A percentile compares a stretch with the other conserved stretches of the same genome.
These are phyloP conservation scores for Tuber borchii DNA, from an alignment of 495 filamentous ascomycete species.

Conservation along the genomic window DNA sequence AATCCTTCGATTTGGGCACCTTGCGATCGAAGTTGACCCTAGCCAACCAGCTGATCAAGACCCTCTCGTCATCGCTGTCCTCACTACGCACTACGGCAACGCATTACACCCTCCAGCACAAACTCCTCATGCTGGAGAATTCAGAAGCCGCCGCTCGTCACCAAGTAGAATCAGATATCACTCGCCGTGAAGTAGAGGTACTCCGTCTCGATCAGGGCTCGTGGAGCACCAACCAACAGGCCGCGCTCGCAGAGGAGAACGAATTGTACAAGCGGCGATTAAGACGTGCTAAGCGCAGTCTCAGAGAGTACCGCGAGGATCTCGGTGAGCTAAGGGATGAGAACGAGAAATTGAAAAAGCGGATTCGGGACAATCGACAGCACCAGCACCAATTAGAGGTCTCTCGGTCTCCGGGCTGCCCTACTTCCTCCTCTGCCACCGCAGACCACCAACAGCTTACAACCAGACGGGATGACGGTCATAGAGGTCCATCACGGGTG, in stretches of 20 bases:
- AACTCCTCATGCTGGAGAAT: constrained; percentile 76
- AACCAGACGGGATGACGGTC: not conserved
- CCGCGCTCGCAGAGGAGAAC: constrained; percentile 58
- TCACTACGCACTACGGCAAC: constrained; percentile 50
- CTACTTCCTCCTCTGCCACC: not conserved
- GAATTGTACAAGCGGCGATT: constrained; percentile 57
- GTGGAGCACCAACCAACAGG: constrained; percentile 47
- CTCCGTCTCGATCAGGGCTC: constrained; percentile 58
- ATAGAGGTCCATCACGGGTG: not conserved
- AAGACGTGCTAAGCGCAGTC: constrained; percentile 65
- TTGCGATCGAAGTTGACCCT: constrained; percentile 36
- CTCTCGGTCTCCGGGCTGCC: constrained; percentile 29
- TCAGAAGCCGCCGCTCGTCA: constrained; percentile 79
- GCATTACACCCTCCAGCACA: constrained; percentile 89
- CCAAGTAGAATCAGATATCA: constrained; percentile 87
- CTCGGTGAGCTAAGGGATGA: constrained; percentile 60
- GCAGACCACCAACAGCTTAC: not conserved
- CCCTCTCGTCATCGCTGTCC: constrained; percentile 33
- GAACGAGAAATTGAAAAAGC: constrained; percentile 65
- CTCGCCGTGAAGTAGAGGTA: constrained; percentile 82
- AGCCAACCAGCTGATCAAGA: constrained; percentile 39
- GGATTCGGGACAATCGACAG: constrained; percentile 59
- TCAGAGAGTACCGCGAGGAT: constrained; percentile 62
- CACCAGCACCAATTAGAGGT: constrained; percentile 34
- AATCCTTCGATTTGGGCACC: constrained; percentile 35